phyloP scores from a whole-genome alignment of 441 rosid genomes.

The Cnidoscolus chayamansa region DNA sequence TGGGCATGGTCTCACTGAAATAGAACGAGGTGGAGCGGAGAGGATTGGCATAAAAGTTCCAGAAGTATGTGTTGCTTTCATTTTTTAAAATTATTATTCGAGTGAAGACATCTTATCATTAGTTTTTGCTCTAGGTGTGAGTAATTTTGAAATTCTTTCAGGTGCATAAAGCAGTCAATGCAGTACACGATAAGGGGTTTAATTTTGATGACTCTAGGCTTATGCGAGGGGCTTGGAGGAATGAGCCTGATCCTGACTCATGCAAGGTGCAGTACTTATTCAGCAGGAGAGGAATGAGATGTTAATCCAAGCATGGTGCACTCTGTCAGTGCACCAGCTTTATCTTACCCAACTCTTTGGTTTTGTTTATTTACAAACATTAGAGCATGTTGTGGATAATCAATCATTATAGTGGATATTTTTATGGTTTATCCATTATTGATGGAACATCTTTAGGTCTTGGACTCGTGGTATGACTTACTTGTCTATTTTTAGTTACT shows the following conservation, averaged over 20 bases:
- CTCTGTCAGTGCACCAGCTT: no score
- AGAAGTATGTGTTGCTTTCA: slow-evolving; percentile 49
- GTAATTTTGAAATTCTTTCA: slow-evolving; percentile 28
- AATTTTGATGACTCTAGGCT: slow-evolving; percentile 94
- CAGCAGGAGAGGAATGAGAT: slow-evolving; percentile 11
- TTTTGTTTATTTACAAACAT: neutral
- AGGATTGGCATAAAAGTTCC: slow-evolving; percentile 62
- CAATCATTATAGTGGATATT: slow-evolving; percentile 1
- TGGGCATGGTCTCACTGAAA: slow-evolving; percentile 94
- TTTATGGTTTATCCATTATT: neutral
- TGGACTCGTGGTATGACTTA: neutral
- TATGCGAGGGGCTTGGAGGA: slow-evolving; percentile 83
- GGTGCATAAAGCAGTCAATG: slow-evolving; percentile 50
- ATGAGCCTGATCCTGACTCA: slow-evolving; percentile 64
- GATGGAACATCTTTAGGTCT: neutral
- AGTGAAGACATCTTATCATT: slow-evolving; percentile 12
- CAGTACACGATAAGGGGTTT: slow-evolving; percentile 79
- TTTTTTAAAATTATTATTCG: neutral
- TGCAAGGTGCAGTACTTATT: slow-evolving; percentile 56
- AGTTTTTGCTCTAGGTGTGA: slow-evolving; percentile 4
- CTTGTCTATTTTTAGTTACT: neutral
- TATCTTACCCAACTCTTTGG: neutral
- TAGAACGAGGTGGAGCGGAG: slow-evolving; percentile 79
- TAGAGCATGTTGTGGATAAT: neutral
- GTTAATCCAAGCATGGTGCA: neutral